Evolutionary conservation across 129 eudicot species (phyloP), one percentile per base, ranked within the genome.

Genomic region (Pulicaria dysenterica): DNA sequence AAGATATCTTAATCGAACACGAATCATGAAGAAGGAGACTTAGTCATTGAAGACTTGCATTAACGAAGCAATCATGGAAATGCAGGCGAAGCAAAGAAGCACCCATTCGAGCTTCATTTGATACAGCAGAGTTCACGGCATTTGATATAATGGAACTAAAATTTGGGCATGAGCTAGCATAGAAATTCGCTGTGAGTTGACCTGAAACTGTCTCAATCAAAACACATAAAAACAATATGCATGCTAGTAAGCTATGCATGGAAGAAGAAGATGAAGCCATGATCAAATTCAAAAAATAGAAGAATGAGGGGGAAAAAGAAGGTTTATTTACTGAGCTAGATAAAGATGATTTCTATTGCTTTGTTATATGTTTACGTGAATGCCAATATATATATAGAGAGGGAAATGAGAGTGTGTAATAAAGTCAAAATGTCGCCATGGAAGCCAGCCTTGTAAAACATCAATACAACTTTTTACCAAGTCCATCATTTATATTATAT

Each of bases 71-170:
- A 57, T 81, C 85, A 38, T 81, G 85, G 37, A 83, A 79, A 68
- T 67, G 84, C 36, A 83, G 80, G 36, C 83, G 84, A 67, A 84
- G 88, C 76, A 80, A 67, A 42, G 88, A 80, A 43, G 80, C 88
- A 38, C 81, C 84, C 85, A 80, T 80, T 54, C 83, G 83, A 56
- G 74, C 68, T 74, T 79, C 83, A 69, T 37, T 67, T 49, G 69
- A 53, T 34, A 79, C 84, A 0, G 87, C 79, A 45, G 76, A 41
- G 46, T 71, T 55, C 34, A 83, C 75, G 0, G 69, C 80, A 12
- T 6, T 46, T 68, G 72, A 46, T 67, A 77, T 82, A 7, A 56
- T 70, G 64, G 64, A 74, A 74, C 60, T 65, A 53, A 55, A 73
- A 10, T 81, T 81, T 45, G 86, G 80, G 67, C 89, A 85, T 12